A percentile compares a stretch with the other conserved stretches of the same genome.
phyloP scores from a whole-genome alignment of 805 yeast species.

The Starmerella cellae region DNA sequence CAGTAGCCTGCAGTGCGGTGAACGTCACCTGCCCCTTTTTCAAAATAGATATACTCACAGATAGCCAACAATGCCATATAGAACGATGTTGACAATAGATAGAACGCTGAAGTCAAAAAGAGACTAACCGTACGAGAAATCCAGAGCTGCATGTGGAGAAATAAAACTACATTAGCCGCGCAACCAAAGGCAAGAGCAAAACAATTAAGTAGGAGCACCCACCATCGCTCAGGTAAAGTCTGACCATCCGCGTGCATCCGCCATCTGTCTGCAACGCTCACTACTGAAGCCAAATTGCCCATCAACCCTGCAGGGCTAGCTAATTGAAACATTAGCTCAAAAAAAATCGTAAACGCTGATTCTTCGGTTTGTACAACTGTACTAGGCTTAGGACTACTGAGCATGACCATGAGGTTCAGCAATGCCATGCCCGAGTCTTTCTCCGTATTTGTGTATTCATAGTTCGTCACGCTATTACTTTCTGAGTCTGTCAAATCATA shows the following conservation, averaged over 20 bases:
- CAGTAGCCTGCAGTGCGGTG: slow-evolving; percentile 55
- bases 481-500: too few relatives aligned
- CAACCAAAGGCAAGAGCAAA: slow-evolving; percentile 53
- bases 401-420: neutral
- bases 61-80: slow-evolving; percentile 39
- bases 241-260: neutral
- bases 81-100: slow-evolving; percentile 46
- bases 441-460: too few relatives aligned
- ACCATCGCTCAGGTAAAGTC: slow-evolving; percentile 16
- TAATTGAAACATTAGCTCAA: slow-evolving; percentile 10
- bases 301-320: slow-evolving; percentile 19
- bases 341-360: neutral
- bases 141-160: slow-evolving; percentile 57
- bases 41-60: slow-evolving; percentile 27
- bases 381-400: neutral
- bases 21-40: slow-evolving; percentile 17
- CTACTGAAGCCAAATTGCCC: slow-evolving; percentile 17
- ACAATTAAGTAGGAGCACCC: slow-evolving; percentile 45
- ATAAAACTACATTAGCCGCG: slow-evolving; percentile 51
- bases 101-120: slow-evolving; percentile 31
- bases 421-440: neutral
- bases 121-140: slow-evolving; percentile 42
- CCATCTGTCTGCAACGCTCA: slow-evolving; percentile 19
- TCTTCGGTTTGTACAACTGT: neutral
- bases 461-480: too few relatives aligned